Evolutionary conservation across 2,329 filamentous ascomycete genomes (phyloP).

Genomic region (Aspergillus brasiliensis): DNA sequence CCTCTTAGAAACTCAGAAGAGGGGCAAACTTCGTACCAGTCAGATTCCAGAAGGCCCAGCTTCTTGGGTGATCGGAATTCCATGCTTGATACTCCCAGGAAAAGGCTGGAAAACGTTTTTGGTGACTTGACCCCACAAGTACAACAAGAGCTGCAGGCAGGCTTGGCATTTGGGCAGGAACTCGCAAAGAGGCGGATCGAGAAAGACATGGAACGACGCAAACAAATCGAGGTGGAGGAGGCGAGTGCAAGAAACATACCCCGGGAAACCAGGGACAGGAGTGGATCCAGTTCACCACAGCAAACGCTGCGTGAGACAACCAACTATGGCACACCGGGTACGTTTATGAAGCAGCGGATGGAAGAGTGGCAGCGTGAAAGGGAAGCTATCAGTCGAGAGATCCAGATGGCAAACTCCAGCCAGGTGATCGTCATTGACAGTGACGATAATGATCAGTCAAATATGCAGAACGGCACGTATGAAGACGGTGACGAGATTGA

Average conservation of each 20-base stretch:
- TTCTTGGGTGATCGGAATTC: conserved; percentile 12
- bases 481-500: conserved; percentile 8
- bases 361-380: conserved; percentile 49
- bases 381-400: conserved; percentile 47
- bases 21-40: neutral
- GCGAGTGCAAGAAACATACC: neutral
- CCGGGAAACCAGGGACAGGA: conserved; percentile 4
- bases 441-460: conserved; percentile 31
- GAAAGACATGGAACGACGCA: conserved; percentile 13
- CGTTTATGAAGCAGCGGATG: conserved; percentile 37
- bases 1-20: conserved; percentile 28
- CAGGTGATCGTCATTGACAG: conserved; percentile 50
- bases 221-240: conserved; percentile 4
- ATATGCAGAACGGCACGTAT: conserved; percentile 2
- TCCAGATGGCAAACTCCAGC: conserved; percentile 44
- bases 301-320: neutral
- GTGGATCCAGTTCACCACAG: conserved; percentile 14
- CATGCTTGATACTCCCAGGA: conserved; percentile 26
- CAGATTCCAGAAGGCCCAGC: conserved; percentile 8
- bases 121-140: conserved; percentile 40
- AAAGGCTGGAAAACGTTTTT: conserved; percentile 39
- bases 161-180: conserved; percentile 46
- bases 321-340: conserved; percentile 16
- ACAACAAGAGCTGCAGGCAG: conserved; percentile 44
- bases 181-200: conserved; percentile 40